These are phyloP conservation scores for Aspergillus transmontanensis DNA, from an alignment of 2,329 filamentous ascomycete species.

Conservation along the genomic window DNA sequence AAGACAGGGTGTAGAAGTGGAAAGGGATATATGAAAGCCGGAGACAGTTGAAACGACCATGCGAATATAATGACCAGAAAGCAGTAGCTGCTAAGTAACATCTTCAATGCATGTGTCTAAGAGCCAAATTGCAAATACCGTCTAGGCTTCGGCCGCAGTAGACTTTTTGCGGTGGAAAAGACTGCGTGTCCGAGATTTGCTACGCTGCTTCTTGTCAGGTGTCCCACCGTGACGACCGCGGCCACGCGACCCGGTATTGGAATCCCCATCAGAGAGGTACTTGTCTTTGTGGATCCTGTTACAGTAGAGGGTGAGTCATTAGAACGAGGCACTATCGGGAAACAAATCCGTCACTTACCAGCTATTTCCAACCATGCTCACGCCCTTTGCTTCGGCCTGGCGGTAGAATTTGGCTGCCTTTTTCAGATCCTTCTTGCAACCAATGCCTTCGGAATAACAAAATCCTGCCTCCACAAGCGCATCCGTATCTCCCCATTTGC, in stretches of 20 bases:
- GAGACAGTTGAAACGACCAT: not conserved
- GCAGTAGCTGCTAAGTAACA: not conserved
- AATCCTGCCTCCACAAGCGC: constrained; percentile 92
- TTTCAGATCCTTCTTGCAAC: constrained; percentile 94
- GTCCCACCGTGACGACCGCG: constrained; percentile 41
- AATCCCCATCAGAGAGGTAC: constrained; percentile 71
- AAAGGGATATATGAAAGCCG: not conserved
- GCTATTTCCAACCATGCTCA: constrained; percentile 97
- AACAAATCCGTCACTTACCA: constrained; percentile 66
- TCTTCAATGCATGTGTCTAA: not conserved
- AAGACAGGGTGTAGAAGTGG: not conserved
- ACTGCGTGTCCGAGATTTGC: constrained; percentile 74
- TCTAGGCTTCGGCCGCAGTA: constrained; percentile 28
- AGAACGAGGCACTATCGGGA: constrained; percentile 12
- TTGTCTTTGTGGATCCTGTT: constrained; percentile 94
- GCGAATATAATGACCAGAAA: not conserved
- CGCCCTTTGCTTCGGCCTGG: constrained; percentile 85
- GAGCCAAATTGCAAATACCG: not conserved
- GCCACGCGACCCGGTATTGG: constrained; percentile 36
- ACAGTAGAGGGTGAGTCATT: constrained; percentile 7
- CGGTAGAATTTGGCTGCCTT: constrained; percentile 91
- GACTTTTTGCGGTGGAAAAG: constrained; percentile 69
- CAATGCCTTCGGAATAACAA: constrained; percentile 91
- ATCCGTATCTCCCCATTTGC: constrained; percentile 92
- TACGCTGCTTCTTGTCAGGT: constrained; percentile 67